phyloP scores from a whole-genome alignment of 495 filamentous ascomycete species.

The Penicillium lagena region DNA sequence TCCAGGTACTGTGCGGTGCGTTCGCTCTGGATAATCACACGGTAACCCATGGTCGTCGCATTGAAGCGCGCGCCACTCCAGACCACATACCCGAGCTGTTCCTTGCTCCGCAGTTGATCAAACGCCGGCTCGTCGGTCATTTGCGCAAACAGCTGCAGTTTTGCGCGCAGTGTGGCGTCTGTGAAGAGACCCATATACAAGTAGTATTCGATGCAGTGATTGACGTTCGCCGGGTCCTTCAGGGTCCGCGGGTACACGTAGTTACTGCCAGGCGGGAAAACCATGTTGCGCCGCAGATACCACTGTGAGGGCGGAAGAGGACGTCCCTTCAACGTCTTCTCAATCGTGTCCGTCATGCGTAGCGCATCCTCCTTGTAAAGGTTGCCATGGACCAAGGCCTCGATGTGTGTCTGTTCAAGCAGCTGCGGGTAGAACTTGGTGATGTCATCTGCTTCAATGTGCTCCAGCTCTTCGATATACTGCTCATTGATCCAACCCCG shows the following conservation, averaged over 20 bases:
- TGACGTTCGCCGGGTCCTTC: slow-evolving; percentile 88
- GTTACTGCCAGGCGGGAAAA: slow-evolving; percentile 74
- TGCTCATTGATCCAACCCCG: slow-evolving; percentile 77
- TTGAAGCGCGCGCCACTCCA: slow-evolving; percentile 69
- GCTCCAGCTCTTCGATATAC: slow-evolving; percentile 66
- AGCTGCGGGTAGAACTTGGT: slow-evolving; percentile 72
- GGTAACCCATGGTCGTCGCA: slow-evolving; percentile 71
- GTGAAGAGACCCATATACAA: slow-evolving; percentile 71
- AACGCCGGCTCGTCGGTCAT: slow-evolving; percentile 90
- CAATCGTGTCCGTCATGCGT: slow-evolving; percentile 74
- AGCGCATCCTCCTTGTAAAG: slow-evolving; percentile 93
- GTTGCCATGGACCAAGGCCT: slow-evolving; percentile 86
- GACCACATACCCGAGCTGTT: slow-evolving; percentile 96
- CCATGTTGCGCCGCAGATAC: slow-evolving; percentile 67
- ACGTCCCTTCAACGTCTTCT: slow-evolving; percentile 71
- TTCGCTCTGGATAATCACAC: slow-evolving; percentile 94
- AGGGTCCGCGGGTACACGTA: slow-evolving; percentile 73
- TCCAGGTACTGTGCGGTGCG: slow-evolving; percentile 77
- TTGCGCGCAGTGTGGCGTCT: slow-evolving; percentile 62
- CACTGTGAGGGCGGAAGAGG: slow-evolving; percentile 72
- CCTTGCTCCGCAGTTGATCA: slow-evolving; percentile 90
- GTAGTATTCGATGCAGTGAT: slow-evolving; percentile 92
- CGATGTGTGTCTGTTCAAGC: slow-evolving; percentile 78
- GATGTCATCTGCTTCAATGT: slow-evolving; percentile 68
- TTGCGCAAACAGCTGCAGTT: slow-evolving; percentile 79